These are phyloP conservation scores for Ogataea glucozyma DNA, from an alignment of 805 yeast genomes.

Conservation along the genomic window DNA sequence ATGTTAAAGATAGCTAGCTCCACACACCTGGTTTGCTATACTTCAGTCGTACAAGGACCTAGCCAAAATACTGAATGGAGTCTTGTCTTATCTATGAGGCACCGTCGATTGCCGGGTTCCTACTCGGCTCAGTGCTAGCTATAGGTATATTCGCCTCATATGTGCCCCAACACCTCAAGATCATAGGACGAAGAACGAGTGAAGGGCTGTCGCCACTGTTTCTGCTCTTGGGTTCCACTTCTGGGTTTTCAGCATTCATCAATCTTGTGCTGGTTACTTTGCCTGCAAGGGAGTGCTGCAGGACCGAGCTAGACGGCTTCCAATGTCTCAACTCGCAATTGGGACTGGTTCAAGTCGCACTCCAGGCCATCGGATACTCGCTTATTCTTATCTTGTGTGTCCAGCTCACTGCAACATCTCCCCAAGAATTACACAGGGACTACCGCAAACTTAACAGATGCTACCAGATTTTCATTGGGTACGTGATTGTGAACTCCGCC, in stretches of 20 bases:
- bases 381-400: constrained; percentile 58
- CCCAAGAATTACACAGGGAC: constrained; percentile 48
- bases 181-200: constrained; percentile 57
- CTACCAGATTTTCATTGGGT: constrained; percentile 43
- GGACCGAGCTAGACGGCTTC: constrained; percentile 41
- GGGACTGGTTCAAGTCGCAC: constrained; percentile 64
- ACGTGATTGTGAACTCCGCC: constrained; percentile 36
- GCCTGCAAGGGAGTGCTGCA: constrained; percentile 65
- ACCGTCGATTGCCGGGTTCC: constrained; percentile 53
- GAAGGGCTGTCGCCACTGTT: constrained; percentile 80
- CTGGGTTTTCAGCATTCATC: constrained; percentile 66
- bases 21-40: no score
- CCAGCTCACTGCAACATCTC: constrained; percentile 44
- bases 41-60: not conserved
- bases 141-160: constrained; percentile 71
- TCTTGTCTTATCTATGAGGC: constrained; percentile 45
- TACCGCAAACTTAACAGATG: constrained; percentile 42
- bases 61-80: constrained; percentile 6
- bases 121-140: constrained; percentile 54
- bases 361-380: constrained; percentile 61
- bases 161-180: constrained; percentile 70
- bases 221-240: constrained; percentile 66
- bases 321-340: constrained; percentile 68
- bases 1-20: no score
- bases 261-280: constrained; percentile 65